Evolutionary conservation across 2,329 filamentous ascomycete species (phyloP), one percentile per base, ranked within the genome.

Genomic region (Fusarium metavorans): DNA sequence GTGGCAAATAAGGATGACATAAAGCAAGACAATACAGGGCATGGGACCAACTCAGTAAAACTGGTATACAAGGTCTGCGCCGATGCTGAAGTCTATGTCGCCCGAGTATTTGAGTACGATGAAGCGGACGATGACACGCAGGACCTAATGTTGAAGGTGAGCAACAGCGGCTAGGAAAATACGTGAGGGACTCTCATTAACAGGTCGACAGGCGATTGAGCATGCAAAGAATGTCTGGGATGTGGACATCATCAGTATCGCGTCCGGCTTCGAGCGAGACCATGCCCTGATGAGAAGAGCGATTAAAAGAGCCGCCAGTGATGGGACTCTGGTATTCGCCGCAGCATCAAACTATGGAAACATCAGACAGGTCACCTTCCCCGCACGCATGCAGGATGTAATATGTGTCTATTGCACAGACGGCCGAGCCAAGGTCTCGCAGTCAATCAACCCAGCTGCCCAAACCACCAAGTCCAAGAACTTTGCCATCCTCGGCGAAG

Each of bases 311-410:
- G 69, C 43, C 11, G 23, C 57, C 3, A 62, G 43, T 18, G 66
- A 66, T 35, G 63, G 63, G 0, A 63, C 39, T 11, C 13, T 72
- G 0, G 30, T 69, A 0, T 72, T 72, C 23, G 66, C 69, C 1
- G 69, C 69, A 10, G 66, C 69, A 23, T 66, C 69, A 6, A 72
- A 69, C 48, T 68, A 66, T 30, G 69, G 66, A 4, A 72, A 72
- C 7, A 59, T 72, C 5, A 23, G 63, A 14, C 57, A 69, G 4
- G 58, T 72, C 2, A 64, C 66, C 1, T 72, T 72, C 14, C 69
- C 69, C 1, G 66, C 66, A 10, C 66, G 66, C 2, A 64, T 66
- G 58, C 57, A 64, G n/a, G 62, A 66, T 14, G 62, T 72, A 2
- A 45, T 72, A 6, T 69, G 66, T 23, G n/a, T 72, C 7, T 72